Evolutionary conservation across 768 basidiomycete species (phyloP).

Genomic region (Podaxis sp.): DNA sequence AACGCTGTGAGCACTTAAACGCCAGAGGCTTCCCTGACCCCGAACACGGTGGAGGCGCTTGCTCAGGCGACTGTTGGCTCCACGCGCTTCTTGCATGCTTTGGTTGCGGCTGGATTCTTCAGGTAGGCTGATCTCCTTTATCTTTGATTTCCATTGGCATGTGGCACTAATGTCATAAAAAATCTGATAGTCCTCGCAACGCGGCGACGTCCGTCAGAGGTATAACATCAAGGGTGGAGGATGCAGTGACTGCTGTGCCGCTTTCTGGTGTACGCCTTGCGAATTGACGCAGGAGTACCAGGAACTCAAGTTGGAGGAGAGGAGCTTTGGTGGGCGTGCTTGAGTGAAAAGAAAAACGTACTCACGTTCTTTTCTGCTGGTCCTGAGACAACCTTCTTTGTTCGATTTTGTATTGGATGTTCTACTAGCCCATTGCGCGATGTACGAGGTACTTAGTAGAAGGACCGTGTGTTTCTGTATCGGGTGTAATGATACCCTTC

Average conservation of each 20-base stretch:
- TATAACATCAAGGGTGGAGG: slow-evolving; percentile 46
- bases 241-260: slow-evolving; percentile 37
- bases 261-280: slow-evolving; percentile 45
- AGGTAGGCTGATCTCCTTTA: slow-evolving; percentile 27
- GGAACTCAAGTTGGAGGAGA: slow-evolving; percentile 48
- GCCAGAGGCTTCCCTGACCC: slow-evolving; percentile 36
- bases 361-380: not conserved
- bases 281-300: slow-evolving; percentile 45
- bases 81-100: slow-evolving; percentile 30
- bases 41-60: slow-evolving; percentile 29
- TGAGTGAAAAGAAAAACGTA: not conserved
- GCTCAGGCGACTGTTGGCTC: slow-evolving; percentile 34
- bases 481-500: not conserved
- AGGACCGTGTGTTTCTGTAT: not conserved
- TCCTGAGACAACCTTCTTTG: not conserved
- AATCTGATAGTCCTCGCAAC: slow-evolving; percentile 27
- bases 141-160: not conserved
- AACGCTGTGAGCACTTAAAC: slow-evolving; percentile 37
- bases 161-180: not conserved
- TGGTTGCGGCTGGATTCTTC: slow-evolving; percentile 38
- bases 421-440: not conserved
- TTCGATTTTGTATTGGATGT: not conserved
- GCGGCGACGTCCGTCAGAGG: slow-evolving; percentile 38
- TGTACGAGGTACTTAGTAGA: not conserved
- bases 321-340: slow-evolving; percentile 23